These are phyloP conservation scores for Penicillium antarcticum DNA, from an alignment of 495 filamentous ascomycete species.

Conservation along the genomic window DNA sequence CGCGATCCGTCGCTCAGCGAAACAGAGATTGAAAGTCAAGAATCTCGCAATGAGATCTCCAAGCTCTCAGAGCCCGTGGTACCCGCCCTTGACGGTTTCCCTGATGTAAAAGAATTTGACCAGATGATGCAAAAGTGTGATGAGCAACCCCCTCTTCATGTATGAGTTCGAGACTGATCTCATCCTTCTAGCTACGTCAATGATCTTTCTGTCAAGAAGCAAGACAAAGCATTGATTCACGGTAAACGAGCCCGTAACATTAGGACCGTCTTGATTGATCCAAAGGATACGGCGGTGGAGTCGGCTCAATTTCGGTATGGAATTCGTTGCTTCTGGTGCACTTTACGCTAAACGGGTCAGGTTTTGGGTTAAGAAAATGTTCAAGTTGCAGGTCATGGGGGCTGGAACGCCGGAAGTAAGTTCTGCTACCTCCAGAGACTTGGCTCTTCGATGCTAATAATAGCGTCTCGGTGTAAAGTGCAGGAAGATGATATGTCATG, in stretches of 20 bases:
- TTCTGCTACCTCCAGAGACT: not conserved
- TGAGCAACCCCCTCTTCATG: not conserved
- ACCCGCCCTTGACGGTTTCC: conserved; percentile 49
- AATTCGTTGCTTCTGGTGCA: not conserved
- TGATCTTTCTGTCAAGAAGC: conserved; percentile 54
- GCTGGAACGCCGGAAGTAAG: conserved; percentile 33
- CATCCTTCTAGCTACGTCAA: conserved; percentile 39
- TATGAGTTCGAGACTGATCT: not conserved
- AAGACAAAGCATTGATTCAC: conserved; percentile 58
- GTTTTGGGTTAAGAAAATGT: conserved; percentile 63
- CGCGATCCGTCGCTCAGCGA: conserved; percentile 27
- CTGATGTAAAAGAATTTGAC: conserved; percentile 51
- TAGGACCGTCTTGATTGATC: conserved; percentile 49
- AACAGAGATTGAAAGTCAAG: conserved; percentile 43
- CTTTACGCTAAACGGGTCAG: conserved; percentile 26
- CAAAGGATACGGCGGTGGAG: conserved; percentile 56
- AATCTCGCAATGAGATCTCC: conserved; percentile 39
- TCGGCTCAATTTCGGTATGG: conserved; percentile 54
- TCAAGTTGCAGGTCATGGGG: conserved; percentile 45
- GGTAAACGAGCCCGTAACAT: conserved; percentile 54
- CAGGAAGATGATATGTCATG: conserved; percentile 52
- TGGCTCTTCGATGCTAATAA: conserved; percentile 9
- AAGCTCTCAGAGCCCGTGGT: conserved; percentile 45
- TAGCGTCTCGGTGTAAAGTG: conserved; percentile 13
- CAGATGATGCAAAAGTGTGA: conserved; percentile 50